These are phyloP conservation scores for Aspergillus saccharolyticus DNA, from an alignment of 495 filamentous ascomycete species.

Conservation along the genomic window DNA sequence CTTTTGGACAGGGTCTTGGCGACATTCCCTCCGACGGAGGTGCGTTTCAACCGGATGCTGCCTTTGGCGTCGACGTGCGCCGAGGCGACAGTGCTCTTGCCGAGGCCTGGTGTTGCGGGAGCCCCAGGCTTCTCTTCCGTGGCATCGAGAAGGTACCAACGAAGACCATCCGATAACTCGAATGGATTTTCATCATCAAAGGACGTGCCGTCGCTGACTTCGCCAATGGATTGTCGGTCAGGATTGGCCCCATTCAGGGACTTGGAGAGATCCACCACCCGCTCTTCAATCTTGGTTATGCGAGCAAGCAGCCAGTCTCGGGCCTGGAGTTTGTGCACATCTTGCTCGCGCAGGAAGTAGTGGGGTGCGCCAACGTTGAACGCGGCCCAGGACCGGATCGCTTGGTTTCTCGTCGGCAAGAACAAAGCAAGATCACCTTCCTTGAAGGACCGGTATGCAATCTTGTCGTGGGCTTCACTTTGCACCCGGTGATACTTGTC, in stretches of 20 bases:
- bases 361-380: conserved; percentile 97
- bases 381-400: conserved; percentile 91
- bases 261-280: conserved; percentile 87
- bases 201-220: conserved; percentile 51
- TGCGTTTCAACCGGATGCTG: conserved; percentile 56
- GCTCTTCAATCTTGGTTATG: conserved; percentile 86
- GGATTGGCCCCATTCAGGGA: conserved; percentile 53
- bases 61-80: conserved; percentile 81
- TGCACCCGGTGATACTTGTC: conserved; percentile 82
- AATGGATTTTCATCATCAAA: conserved; percentile 97
- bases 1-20: conserved; percentile 78
- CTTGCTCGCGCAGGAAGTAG: conserved; percentile 93
- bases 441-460: conserved; percentile 94
- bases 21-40: conserved; percentile 50
- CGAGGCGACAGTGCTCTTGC: conserved; percentile 85
- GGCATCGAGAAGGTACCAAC: conserved; percentile 95
- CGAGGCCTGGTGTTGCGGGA: conserved; percentile 80
- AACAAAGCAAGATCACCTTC: conserved; percentile 95
- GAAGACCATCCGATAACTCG: conserved; percentile 87
- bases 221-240: conserved; percentile 51
- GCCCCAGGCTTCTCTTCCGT: conserved; percentile 93
- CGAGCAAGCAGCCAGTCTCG: conserved; percentile 93
- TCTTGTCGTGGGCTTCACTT: conserved; percentile 89
- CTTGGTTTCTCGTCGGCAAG: conserved; percentile 88
- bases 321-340: conserved; percentile 72